Base-by-base conservation (phyloP, 306 rosid genomes). In the Cyamopsis tetragonoloba region DNA sequence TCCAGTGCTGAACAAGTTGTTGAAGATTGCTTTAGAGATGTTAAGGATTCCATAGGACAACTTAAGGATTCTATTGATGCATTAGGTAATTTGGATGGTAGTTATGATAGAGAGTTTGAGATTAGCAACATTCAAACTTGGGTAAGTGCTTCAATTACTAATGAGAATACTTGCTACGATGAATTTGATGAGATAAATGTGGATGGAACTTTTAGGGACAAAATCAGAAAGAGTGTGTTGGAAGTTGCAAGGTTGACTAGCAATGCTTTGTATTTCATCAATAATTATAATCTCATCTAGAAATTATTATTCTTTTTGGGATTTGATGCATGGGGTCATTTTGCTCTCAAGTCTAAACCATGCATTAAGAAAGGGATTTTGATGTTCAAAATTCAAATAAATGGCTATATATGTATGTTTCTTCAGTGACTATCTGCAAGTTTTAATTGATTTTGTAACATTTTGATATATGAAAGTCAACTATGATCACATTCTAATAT, bases 241-340 rank as follows among this genome's bases (percentile, higher is more conserved):
- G 71, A 31, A 28, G 76, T 70, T 27, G 66, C 66, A 8, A 76
- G 68, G 67, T 62, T 58, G 68, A 84, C 82, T 50, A 84, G 86
- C 49, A 84, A 84, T 53, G 76, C 86, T 26, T 65, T 84, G 84
- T 62, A 74, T 68, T 82, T 84, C 69, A 56, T 84, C 58, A 84
- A 78, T 57, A 18, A 72, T 66, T 47, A 65, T n/a, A n/a, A n/a
- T n/a, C n/a, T n/a, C n/a, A n/a, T n/a, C n/a, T n/a, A n/a, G n/a
- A n/a, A n/a, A n/a, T n/a, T n/a, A n/a, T n/a, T n/a, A n/a, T n/a
- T n/a, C n/a, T n/a, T n/a, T n/a, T n/a, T n/a, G n/a, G n/a, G n/a
- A n/a, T n/a, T n/a, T n/a, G n/a, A n/a, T n/a, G n/a, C n/a, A n/a
- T n/a, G n/a, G n/a, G 63, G 27, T 56, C 24, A 31, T 56, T 56